Percentiles rank a stretch among this genome's conserved stretches.
Conservation (phyloP, 202 grass and related monocot species). For the Musa balbisiana region DNA sequence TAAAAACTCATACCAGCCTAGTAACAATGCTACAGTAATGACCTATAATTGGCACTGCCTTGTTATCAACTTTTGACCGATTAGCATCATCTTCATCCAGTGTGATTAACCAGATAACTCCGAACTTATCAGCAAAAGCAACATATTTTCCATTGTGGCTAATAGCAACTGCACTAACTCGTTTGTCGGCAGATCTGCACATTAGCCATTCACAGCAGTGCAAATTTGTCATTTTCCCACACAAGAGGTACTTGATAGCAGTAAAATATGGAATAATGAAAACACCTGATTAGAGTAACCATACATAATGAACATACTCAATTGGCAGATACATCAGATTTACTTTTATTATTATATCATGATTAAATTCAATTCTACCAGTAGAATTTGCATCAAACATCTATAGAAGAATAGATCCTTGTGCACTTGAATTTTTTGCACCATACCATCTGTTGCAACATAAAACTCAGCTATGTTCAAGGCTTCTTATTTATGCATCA, state of each 20-base stretch:
- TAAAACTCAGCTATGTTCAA: no score
- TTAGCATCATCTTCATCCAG: slow-evolving; percentile 30
- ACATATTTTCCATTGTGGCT: slow-evolving; percentile 44
- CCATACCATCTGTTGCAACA: no score
- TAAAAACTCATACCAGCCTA: slow-evolving; percentile 52
- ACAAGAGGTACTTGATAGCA: not conserved
- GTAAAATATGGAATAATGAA: not conserved
- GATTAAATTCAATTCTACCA: not conserved
- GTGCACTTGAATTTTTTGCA: no score
- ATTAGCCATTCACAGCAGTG: slow-evolving; percentile 21
- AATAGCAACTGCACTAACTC: slow-evolving; percentile 70
- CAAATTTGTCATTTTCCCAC: not conserved
- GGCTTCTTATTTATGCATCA: no score
- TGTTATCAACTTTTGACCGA: slow-evolving; percentile 31
- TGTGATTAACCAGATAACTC: slow-evolving; percentile 55
- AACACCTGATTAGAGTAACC: not conserved
- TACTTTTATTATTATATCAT: not conserved
- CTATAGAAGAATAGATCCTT: no score
- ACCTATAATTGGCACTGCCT: slow-evolving; percentile 62
- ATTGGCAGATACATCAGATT: no score
- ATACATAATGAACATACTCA: no score
- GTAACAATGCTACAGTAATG: slow-evolving; percentile 98
- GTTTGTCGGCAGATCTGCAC: slow-evolving; percentile 75
- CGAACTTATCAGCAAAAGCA: slow-evolving; percentile 92
- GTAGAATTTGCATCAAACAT: no score